Base-by-base conservation (phyloP, 495 filamentous ascomycete genomes). In the Penicillium goetzii region DNA sequence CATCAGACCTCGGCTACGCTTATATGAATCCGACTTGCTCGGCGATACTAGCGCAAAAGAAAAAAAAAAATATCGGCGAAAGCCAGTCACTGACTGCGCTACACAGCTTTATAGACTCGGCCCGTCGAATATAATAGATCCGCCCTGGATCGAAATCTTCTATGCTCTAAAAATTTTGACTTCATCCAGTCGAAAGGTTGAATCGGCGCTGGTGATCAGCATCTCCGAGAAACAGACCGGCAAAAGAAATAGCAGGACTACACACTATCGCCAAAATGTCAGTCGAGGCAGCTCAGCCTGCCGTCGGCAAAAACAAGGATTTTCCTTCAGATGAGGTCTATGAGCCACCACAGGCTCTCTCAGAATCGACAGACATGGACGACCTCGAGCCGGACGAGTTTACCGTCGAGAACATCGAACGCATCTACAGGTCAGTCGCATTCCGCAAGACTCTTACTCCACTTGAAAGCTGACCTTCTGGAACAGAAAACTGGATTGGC, bases 401-500 rank as follows among this genome's bases (percentile, higher is more conserved):
- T 19, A 70, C 68, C 57, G 56, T 72, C n/a, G 74, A 73, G 45
- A 65, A 75, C 28, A 75, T 81, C 40, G 76, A 81, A 57, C 74
- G 77, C 26, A 76, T 81, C 32, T 81, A 81, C 65, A 72, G 73
- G 78, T 79, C 53, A 56, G 57, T 50, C 2, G 38, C 23, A 26
- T 40, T 19, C 2, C 5, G 10, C 2, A 21, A 36, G n/a, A 5
- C n/a, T 34, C n/a, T 55, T 2, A 11, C 15, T 34, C 6, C 10
- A 4, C 34, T 2, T 34, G n/a, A 17, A 28, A 19, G 15, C 19
- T 19, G 50, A 28, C 21, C n/a, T 3, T 25, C n/a, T 23, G 23
- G 32, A 14, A 10, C 10, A 80, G 85, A 61, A 96, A 95, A 73
- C 80, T 97, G 59, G 92, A 97, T 68, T 81, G 80, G 11, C 88